phyloP scores from a whole-genome alignment of 805 yeast species.

The Candida silvicultrix region DNA sequence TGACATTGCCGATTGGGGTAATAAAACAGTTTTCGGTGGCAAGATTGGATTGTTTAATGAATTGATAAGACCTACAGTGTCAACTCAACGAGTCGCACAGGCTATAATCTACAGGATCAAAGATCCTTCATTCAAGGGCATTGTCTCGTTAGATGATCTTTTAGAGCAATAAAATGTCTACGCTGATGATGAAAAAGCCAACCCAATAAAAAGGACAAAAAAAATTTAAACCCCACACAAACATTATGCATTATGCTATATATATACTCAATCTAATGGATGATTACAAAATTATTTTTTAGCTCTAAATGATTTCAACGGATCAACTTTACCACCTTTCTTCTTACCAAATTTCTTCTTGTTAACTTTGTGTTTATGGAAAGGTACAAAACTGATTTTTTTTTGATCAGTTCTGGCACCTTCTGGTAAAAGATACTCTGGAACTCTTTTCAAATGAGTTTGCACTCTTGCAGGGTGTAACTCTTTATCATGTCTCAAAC shows the following conservation, averaged over 20 bases:
- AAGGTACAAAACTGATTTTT: conserved; percentile 68
- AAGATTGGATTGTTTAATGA: conserved; percentile 36
- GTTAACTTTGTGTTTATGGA: conserved; percentile 44
- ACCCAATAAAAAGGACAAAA: too few species aligned
- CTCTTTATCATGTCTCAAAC: conserved; percentile 88
- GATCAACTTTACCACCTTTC: conserved; percentile 46
- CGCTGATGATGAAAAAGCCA: too few species aligned
- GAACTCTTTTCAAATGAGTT: conserved; percentile 83
- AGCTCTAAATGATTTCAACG: conserved; percentile 52
- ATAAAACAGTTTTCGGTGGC: conserved; percentile 32
- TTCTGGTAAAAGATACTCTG: conserved; percentile 84
- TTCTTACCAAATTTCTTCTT: conserved; percentile 33
- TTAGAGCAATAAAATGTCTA: conserved; percentile 3
- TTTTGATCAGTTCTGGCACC: conserved; percentile 52
- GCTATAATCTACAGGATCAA: conserved; percentile 49
- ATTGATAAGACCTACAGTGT: conserved; percentile 52
- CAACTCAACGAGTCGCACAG: conserved; percentile 64
- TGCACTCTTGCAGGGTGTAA: conserved; percentile 79
- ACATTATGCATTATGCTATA: neutral
- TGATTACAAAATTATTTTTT: conserved; percentile 5
- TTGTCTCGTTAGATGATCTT: conserved; percentile 50
- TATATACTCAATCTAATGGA: neutral
- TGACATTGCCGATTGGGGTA: conserved; percentile 36
- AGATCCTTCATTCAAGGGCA: conserved; percentile 46
- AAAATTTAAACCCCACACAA: too few species aligned